Evolutionary conservation across 225 moss, liverwort and hornwort species (phyloP).

Genomic region (Pseudisothecium myosuroides): DNA sequence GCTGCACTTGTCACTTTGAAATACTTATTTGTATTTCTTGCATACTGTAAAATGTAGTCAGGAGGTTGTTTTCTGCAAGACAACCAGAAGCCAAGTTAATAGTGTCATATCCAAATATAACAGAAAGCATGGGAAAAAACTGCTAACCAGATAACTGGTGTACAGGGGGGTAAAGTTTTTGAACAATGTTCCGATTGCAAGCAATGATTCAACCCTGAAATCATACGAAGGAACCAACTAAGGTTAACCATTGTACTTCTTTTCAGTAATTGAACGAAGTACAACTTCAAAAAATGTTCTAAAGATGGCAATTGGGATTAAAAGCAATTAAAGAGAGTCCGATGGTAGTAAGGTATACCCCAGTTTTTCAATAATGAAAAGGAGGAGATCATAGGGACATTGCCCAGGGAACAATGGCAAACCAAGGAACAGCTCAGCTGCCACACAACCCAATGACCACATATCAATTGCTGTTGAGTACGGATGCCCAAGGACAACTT

Average conservation of each 20-base stretch:
- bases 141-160: not conserved
- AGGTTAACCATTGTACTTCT: not conserved
- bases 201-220: not conserved
- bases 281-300: not conserved
- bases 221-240: not conserved
- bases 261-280: not conserved
- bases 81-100: not conserved
- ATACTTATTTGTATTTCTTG: conserved; percentile 54
- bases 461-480: conserved; percentile 87
- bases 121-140: not conserved
- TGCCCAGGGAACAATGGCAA: conserved; percentile 85
- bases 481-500: conserved; percentile 72
- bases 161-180: not conserved
- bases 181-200: not conserved
- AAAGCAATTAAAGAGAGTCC: not conserved
- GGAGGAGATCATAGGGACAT: conserved; percentile 68
- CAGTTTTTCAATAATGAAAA: conserved; percentile 67
- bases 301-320: not conserved
- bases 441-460: conserved; percentile 93
- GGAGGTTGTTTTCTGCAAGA: conserved; percentile 71
- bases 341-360: conserved; percentile 26
- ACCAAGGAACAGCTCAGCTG: conserved; percentile 85
- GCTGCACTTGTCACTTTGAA: conserved; percentile 63
- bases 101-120: not conserved
- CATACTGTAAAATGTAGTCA: conserved; percentile 48